phyloP scores from a whole-genome alignment of 2,329 filamentous ascomycete genomes.

The Beauveria sp. region DNA sequence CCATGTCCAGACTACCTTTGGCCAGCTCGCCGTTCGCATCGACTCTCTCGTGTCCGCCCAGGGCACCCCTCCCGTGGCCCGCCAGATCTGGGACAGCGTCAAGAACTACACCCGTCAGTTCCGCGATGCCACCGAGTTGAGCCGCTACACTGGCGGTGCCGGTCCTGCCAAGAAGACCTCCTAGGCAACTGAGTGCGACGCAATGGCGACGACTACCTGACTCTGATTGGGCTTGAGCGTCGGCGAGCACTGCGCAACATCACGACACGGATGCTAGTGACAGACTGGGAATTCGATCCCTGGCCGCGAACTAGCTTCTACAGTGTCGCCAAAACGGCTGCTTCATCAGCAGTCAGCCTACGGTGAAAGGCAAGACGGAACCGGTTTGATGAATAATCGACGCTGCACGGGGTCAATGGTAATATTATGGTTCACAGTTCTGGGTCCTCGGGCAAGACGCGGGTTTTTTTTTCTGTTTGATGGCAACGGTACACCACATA shows the following conservation, averaged over 20 bases:
- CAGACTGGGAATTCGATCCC: not conserved
- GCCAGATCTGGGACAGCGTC: conserved; percentile 71
- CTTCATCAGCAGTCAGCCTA: not conserved
- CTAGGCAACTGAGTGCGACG: conserved; percentile 19
- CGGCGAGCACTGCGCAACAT: not conserved
- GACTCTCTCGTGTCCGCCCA: conserved; percentile 81
- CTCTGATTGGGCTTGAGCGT: not conserved
- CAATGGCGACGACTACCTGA: not conserved
- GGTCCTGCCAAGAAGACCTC: conserved; percentile 43
- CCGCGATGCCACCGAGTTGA: conserved; percentile 70
- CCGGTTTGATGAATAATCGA: not conserved
- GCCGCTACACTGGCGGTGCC: conserved; percentile 58
- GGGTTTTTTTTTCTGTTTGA: not conserved
- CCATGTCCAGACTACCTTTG: conserved; percentile 82
- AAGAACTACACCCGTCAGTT: conserved; percentile 69
- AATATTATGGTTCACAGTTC: not conserved
- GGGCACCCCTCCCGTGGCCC: conserved; percentile 71
- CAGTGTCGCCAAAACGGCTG: not conserved
- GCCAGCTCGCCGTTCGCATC: conserved; percentile 62
- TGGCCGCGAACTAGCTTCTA: not conserved
- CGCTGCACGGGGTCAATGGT: not conserved
- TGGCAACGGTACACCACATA: not conserved
- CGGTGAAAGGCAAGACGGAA: not conserved
- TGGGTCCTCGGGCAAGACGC: not conserved
- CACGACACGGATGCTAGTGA: not conserved